Evolutionary conservation across 495 filamentous ascomycete species (phyloP).

Genomic region (Viridothelium virens): DNA sequence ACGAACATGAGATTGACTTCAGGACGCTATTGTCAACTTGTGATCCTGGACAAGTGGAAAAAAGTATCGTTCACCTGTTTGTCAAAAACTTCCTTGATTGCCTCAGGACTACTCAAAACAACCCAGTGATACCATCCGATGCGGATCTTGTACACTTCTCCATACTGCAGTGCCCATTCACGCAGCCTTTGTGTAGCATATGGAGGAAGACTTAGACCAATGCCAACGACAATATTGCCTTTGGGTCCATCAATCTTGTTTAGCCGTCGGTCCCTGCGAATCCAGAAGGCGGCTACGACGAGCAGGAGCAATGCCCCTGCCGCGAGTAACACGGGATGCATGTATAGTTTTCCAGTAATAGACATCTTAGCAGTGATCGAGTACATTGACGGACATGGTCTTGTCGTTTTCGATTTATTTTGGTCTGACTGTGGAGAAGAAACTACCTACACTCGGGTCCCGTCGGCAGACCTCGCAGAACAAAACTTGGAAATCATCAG

Average conservation of each 20-base stretch:
- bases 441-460: too few relatives aligned
- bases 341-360: background rate
- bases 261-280: background rate
- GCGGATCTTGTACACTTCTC: slow-evolving; percentile 31
- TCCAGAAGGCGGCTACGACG: background rate
- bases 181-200: slow-evolving; percentile 10
- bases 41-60: background rate
- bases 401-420: too few relatives aligned
- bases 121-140: slow-evolving; percentile 39
- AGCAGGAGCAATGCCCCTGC: background rate
- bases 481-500: background rate
- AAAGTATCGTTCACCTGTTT: slow-evolving; percentile 24
- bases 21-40: background rate
- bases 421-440: too few relatives aligned
- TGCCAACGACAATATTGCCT: background rate
- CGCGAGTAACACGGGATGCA: background rate
- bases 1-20: slow-evolving; percentile 18
- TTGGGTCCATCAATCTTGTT: slow-evolving; percentile 1
- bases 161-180: slow-evolving; percentile 31
- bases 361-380: background rate
- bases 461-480: background rate
- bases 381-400: background rate
- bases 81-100: slow-evolving; percentile 36
- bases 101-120: slow-evolving; percentile 35
- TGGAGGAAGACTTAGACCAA: background rate